Base-by-base conservation (phyloP, 768 basidiomycete genomes). In the Paxillus involutus region DNA sequence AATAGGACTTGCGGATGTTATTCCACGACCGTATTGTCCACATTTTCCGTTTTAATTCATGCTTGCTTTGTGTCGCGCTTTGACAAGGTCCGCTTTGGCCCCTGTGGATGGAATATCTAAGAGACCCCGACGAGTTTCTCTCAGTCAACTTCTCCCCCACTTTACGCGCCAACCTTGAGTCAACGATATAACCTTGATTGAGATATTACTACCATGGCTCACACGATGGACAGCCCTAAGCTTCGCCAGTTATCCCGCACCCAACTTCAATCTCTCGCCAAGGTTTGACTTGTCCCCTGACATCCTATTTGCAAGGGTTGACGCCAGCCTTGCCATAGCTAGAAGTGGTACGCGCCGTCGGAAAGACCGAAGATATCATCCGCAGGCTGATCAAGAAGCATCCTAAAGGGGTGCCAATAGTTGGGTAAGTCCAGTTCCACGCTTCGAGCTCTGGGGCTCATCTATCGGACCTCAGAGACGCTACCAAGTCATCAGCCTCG, bases 331-430 rank as follows among this genome's bases (percentile, higher is more conserved):
- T 32, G 21, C 45, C 26, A 1, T 44, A 71, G 70, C 51, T 54
- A 59, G 63, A 71, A 52, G 42, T 53, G 12, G 35, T 71, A 17
- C 59, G 59, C n/a, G 68, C 66, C 0, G 52, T 63, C 16, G 66
- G 58, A 3, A 68, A 66, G 56, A 68, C 59, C 1, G 70, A 63
- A 52, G 61, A 61, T 4, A 71, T 68, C 21, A 65, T 70, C 40
- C 53, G 55, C 36, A 53, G 61, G 49, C 58, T 69, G 41, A 26
- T 64, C 9, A 55, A 33, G 35, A 71, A 66, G 24, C 57, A 65
- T 43, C 70, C 69, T n/a, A 37, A 33, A 24, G 68, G 70, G 0
- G 62, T 68, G 0, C 70, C 68, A 3, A n/a, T 50, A 29, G 11
- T 39, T 12, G 50, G 47, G 62, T 59, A 29, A 26, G 61, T 55